phyloP scores from a whole-genome alignment of 768 basidiomycete species.

The Termitomyces eurrhizus region DNA sequence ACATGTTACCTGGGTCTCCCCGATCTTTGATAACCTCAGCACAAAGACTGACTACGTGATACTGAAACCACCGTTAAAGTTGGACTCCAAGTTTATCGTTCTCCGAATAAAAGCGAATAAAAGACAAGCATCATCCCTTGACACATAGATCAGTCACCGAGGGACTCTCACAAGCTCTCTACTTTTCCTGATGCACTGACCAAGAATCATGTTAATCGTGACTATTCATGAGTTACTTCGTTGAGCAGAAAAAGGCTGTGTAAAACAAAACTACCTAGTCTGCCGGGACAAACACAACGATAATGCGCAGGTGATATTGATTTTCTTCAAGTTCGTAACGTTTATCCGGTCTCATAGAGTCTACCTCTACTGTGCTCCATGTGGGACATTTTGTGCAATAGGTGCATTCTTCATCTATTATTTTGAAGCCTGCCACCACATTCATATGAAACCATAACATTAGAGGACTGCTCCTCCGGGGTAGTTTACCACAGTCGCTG shows the following conservation, averaged over 20 bases:
- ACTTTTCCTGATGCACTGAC: neutral
- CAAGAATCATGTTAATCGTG: too few species aligned
- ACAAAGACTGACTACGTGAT: neutral
- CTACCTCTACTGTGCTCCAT: neutral
- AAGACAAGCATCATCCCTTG: neutral
- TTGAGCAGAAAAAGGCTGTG: too few species aligned
- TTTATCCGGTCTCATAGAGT: neutral
- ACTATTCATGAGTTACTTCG: neutral
- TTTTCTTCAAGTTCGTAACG: neutral
- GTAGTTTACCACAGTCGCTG: conserved; percentile 17
- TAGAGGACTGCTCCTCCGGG: neutral
- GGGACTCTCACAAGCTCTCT: neutral
- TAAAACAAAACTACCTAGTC: neutral
- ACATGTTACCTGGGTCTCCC: too few species aligned
- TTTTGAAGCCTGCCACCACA: neutral
- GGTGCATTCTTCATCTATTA: neutral
- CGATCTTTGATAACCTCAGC: too few species aligned
- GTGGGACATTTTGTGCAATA: neutral
- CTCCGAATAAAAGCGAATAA: neutral
- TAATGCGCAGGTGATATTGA: neutral
- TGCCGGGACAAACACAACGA: neutral
- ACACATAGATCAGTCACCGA: neutral
- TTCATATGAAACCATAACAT: neutral
- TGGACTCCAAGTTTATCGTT: too few species aligned
- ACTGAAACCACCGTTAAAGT: neutral